Evolutionary conservation across 495 filamentous ascomycete species (phyloP).

Genomic region (Zalerion maritima): DNA sequence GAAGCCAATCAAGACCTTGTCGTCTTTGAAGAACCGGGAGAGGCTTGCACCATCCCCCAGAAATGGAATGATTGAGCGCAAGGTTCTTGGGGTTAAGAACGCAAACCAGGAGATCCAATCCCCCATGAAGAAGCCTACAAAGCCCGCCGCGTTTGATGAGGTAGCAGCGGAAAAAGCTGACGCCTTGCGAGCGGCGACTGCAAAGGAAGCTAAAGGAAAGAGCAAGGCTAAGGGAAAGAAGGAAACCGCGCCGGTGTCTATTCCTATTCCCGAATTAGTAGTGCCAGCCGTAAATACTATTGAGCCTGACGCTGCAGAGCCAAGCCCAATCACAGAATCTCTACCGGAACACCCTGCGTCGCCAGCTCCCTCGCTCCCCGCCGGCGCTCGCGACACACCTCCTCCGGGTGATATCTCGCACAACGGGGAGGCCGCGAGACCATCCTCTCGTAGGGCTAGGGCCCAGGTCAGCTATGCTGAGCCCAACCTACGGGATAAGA

Average conservation of each 20-base stretch:
- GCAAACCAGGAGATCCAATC: slow-evolving; percentile 31
- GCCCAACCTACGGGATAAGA: slow-evolving; percentile 73
- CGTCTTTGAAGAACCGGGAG: slow-evolving; percentile 2
- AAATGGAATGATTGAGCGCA: slow-evolving; percentile 13
- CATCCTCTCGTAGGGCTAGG: slow-evolving; percentile 49
- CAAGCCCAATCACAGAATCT: slow-evolving; percentile 9
- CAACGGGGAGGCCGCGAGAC: slow-evolving; percentile 35
- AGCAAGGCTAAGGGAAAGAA: slow-evolving; percentile 8
- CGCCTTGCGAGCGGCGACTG: slow-evolving; percentile 4
- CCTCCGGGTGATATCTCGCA: slow-evolving; percentile 39
- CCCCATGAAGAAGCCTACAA: slow-evolving; percentile 22
- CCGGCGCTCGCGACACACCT: slow-evolving; percentile 33
- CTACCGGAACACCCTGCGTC: slow-evolving; percentile 19
- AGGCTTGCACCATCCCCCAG: too few relatives aligned
- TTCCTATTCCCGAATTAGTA: slow-evolving; percentile 13
- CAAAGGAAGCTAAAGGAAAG: slow-evolving; percentile 1
- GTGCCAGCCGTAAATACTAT: slow-evolving; percentile 8
- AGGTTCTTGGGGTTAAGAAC: slow-evolving; percentile 28
- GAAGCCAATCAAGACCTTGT: too few relatives aligned
- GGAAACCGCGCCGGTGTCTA: slow-evolving; percentile 3
- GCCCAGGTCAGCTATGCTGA: slow-evolving; percentile 69
- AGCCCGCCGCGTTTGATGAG: slow-evolving; percentile 11
- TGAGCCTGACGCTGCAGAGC: slow-evolving; percentile 11
- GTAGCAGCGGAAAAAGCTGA: slow-evolving; percentile 10
- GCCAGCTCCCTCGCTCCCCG: slow-evolving; percentile 12